Percentiles rank a stretch among this genome's conserved stretches.
phyloP scores from a whole-genome alignment of 192 early-diverging fungal species.

The Coemansia sp. region DNA sequence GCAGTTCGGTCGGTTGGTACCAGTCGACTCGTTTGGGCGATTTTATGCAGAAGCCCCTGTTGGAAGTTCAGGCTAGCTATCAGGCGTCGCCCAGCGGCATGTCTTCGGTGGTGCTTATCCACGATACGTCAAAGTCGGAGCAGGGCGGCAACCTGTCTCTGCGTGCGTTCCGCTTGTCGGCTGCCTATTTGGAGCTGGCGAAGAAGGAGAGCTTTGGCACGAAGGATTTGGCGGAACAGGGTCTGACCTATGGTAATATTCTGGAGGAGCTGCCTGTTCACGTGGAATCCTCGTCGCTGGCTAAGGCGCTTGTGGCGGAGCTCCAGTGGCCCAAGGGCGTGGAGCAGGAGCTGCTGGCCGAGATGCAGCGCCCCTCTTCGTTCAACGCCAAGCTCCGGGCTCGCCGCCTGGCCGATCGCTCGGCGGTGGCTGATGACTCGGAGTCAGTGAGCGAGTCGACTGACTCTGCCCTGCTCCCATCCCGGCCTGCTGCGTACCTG shows the following conservation, averaged over 20 bases:
- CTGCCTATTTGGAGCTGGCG: conserved; percentile 82
- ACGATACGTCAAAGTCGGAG: conserved; percentile 82
- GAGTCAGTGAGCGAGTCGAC: conserved; percentile 26
- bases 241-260: conserved; percentile 80
- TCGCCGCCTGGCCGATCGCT: conserved; percentile 58
- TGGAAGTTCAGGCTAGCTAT: conserved; percentile 89
- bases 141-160: conserved; percentile 83
- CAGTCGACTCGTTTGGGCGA: conserved; percentile 85
- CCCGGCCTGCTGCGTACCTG: conserved; percentile 45
- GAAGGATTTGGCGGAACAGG: conserved; percentile 69
- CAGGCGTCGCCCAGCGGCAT: conserved; percentile 70
- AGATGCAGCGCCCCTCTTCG: conserved; percentile 57
- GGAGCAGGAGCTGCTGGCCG: conserved; percentile 65
- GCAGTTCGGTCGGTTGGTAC: conserved; percentile 98
- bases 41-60: conserved; percentile 84
- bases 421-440: conserved; percentile 60
- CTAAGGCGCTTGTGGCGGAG: conserved; percentile 73
- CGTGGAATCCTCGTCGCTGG: conserved; percentile 80
- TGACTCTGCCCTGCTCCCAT: conserved; percentile 30
- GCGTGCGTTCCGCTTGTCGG: conserved; percentile 83
- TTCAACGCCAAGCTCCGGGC: conserved; percentile 59
- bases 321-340: conserved; percentile 56
- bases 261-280: conserved; percentile 89
- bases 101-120: conserved; percentile 88
- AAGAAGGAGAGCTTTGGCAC: conserved; percentile 81